Percentiles rank a stretch among this genome's conserved stretches.
Evolutionary conservation across 2,329 filamentous ascomycete species (phyloP).

Genomic region (Penicillium corylophilum): DNA sequence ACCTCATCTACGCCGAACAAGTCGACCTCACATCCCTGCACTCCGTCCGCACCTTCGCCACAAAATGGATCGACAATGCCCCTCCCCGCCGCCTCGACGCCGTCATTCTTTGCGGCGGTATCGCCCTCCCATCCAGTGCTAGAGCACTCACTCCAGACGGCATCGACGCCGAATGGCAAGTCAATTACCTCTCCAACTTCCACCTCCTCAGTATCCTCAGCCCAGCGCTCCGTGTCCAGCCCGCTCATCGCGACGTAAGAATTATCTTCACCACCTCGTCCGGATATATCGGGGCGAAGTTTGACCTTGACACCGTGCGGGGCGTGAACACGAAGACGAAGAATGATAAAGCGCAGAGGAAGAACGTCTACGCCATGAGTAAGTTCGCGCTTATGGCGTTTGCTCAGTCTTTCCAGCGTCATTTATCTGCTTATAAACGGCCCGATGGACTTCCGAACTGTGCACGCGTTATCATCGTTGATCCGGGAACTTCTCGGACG

Average conservation of each 20-base stretch:
- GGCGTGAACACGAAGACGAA: background rate
- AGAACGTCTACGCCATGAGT: slow-evolving; percentile 61
- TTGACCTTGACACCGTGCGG: slow-evolving; percentile 48
- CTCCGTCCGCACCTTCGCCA: slow-evolving; percentile 88
- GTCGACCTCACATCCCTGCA: slow-evolving; percentile 87
- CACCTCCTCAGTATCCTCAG: slow-evolving; percentile 89
- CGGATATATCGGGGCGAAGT: slow-evolving; percentile 76
- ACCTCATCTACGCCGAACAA: slow-evolving; percentile 92
- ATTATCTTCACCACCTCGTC: slow-evolving; percentile 85
- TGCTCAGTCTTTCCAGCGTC: slow-evolving; percentile 86
- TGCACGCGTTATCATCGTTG: slow-evolving; percentile 78
- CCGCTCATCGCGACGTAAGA: slow-evolving; percentile 88
- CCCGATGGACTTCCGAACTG: slow-evolving; percentile 82
- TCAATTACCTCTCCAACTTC: slow-evolving; percentile 95
- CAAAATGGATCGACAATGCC: slow-evolving; percentile 95
- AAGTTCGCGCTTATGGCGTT: slow-evolving; percentile 83
- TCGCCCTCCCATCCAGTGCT: slow-evolving; percentile 58
- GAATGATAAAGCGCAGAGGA: slow-evolving; percentile 4
- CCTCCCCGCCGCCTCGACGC: slow-evolving; percentile 87
- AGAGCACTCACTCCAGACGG: slow-evolving; percentile 69
- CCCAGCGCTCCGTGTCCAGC: slow-evolving; percentile 85
- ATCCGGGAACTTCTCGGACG: slow-evolving; percentile 81
- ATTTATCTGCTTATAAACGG: slow-evolving; percentile 77
- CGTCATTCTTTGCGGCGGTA: slow-evolving; percentile 82
- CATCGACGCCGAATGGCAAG: slow-evolving; percentile 84